phyloP scores from a whole-genome alignment of 345 rosid species.

The Hibiscus mutabilis region DNA sequence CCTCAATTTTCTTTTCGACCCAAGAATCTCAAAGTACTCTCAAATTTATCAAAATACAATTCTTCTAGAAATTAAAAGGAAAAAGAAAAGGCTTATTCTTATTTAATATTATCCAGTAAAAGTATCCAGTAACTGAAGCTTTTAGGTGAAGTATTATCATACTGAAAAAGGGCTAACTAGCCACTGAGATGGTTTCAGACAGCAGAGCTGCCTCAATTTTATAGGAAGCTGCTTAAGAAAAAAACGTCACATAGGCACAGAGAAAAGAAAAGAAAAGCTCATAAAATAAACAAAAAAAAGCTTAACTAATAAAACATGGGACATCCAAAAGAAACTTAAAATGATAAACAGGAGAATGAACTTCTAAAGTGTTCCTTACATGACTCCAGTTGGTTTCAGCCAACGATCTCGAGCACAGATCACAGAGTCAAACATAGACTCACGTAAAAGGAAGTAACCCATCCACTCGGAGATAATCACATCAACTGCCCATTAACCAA shows the following conservation, averaged over 20 bases:
- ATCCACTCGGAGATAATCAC: conserved; percentile 99
- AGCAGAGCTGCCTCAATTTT: background rate
- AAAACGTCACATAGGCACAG: background rate
- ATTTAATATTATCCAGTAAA: background rate
- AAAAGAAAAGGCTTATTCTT: background rate
- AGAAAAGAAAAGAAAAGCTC: background rate
- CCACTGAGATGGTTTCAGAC: background rate
- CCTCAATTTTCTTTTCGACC: background rate
- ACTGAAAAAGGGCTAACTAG: background rate
- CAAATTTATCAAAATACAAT: background rate
- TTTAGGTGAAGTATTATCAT: background rate
- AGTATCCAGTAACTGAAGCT: background rate
- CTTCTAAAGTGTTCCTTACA: conserved; percentile 45
- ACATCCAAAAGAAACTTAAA: background rate
- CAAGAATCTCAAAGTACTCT: background rate
- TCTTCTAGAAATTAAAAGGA: background rate
- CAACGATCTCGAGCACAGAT: conserved; percentile 96
- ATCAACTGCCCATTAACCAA: conserved; percentile 60
- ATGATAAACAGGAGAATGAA: background rate
- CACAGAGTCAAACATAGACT: conserved; percentile 98
- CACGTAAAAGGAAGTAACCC: conserved; percentile 96
- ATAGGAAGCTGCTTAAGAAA: background rate
- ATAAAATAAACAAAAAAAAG: background rate
- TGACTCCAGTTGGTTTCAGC: conserved; percentile 86
- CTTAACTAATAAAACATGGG: background rate